Conservation (phyloP, 2,329 filamentous ascomycete species). For the Fusarium continuum region DNA sequence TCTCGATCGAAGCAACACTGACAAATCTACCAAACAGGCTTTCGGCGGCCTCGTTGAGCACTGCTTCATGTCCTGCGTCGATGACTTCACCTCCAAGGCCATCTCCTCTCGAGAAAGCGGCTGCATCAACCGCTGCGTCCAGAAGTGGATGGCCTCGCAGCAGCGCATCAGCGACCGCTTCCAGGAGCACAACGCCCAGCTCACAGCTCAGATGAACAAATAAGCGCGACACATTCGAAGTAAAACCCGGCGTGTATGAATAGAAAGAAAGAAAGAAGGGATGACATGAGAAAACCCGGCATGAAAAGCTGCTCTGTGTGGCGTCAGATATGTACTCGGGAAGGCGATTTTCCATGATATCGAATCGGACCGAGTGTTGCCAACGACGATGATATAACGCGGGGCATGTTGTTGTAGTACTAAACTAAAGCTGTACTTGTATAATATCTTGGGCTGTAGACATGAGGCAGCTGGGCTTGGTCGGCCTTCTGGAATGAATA, state of each 20-base stretch:
- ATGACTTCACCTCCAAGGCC: constrained; percentile 98
- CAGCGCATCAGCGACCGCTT: constrained; percentile 93
- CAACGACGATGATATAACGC: constrained; percentile 20
- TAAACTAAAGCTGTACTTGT: constrained; percentile 38
- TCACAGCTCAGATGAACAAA: constrained; percentile 61
- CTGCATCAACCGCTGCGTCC: constrained; percentile 93
- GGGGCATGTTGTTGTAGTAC: constrained; percentile 28
- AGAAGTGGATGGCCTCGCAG: constrained; percentile 93
- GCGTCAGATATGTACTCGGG: constrained; percentile 21
- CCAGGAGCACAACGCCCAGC: constrained; percentile 73
- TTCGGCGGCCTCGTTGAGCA: constrained; percentile 68
- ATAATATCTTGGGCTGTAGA: constrained; percentile 38
- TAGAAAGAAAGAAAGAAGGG: constrained; percentile 26
- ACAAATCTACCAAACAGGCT: constrained; percentile 39
- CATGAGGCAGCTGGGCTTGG: constrained; percentile 3
- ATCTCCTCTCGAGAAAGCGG: constrained; percentile 87
- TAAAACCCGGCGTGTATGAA: constrained; percentile 34
- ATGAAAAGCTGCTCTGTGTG: constrained; percentile 6
- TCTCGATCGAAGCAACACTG: background rate
- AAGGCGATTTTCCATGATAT: constrained; percentile 7
- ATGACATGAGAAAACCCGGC: constrained; percentile 1
- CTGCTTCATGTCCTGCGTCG: constrained; percentile 97
- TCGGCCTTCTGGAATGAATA: constrained; percentile 16
- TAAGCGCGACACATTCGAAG: constrained; percentile 8
- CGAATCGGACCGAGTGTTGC: constrained; percentile 8